phyloP scores from a whole-genome alignment of 2,329 filamentous ascomycete genomes.

The Ophiostoma perfectum region DNA sequence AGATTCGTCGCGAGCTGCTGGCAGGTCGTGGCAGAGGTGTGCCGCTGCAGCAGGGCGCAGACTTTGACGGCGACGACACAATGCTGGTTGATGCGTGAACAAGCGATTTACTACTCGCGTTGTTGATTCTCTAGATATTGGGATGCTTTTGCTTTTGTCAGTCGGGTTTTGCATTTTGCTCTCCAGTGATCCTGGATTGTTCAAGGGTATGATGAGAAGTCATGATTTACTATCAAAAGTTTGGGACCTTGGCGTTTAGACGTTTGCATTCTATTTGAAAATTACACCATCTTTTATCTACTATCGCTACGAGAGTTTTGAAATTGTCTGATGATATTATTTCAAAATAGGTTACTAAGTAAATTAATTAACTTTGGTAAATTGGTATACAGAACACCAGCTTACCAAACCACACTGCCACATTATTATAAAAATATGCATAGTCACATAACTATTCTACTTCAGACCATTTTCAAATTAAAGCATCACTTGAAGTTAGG shows the following conservation, averaged over 20 bases:
- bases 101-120: too few species aligned
- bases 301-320: neutral
- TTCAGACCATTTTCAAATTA: too few species aligned
- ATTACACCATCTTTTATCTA: neutral
- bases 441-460: too few species aligned
- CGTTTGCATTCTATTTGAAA: neutral
- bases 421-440: too few species aligned
- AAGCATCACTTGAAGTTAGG: neutral
- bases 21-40: slow-evolving; percentile 83
- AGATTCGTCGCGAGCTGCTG: slow-evolving; percentile 81
- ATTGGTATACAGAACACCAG: too few species aligned
- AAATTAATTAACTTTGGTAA: too few species aligned
- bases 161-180: slow-evolving; percentile 12
- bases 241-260: slow-evolving; percentile 16
- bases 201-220: slow-evolving; percentile 19
- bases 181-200: slow-evolving; percentile 5
- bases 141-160: slow-evolving; percentile 2
- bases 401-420: too few species aligned
- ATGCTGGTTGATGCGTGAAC: slow-evolving; percentile 64
- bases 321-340: too few species aligned
- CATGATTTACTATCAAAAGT: slow-evolving; percentile 18
- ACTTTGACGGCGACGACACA: slow-evolving; percentile 76
- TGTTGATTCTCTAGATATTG: too few species aligned
- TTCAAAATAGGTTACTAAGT: too few species aligned
- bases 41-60: slow-evolving; percentile 52